Evolutionary conservation across 352 stramenopile genomes (phyloP).

Genomic region (Globisporangium middletonii): DNA sequence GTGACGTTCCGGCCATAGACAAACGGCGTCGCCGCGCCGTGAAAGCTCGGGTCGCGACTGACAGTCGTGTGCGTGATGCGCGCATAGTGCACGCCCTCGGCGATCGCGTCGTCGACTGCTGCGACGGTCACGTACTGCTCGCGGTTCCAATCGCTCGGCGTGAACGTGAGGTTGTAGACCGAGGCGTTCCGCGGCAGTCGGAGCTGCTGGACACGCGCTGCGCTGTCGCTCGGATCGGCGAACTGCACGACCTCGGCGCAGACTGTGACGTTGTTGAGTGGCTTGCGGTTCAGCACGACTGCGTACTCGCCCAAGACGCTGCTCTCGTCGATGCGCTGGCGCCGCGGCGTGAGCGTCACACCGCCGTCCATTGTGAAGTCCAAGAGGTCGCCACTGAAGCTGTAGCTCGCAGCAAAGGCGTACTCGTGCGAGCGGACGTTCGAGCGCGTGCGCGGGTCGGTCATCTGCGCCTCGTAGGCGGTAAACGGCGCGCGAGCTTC

Average conservation of each 20-base stretch:
- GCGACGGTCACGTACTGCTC: conserved; percentile 53
- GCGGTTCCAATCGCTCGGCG: conserved; percentile 51
- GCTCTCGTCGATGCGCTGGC: conserved; percentile 46
- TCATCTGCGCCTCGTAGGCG: conserved; percentile 46
- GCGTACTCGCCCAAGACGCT: conserved; percentile 46
- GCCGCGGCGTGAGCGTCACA: conserved; percentile 40
- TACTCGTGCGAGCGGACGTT: conserved; percentile 24
- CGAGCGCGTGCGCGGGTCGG: conserved; percentile 29
- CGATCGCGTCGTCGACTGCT: conserved; percentile 48
- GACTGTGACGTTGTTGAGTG: conserved; percentile 41
- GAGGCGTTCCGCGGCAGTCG: conserved; percentile 20
- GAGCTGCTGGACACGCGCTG: conserved; percentile 35
- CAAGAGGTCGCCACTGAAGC: conserved; percentile 43
- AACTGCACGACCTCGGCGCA: conserved; percentile 34
- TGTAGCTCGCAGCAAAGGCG: conserved; percentile 52
- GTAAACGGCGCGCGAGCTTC: conserved; percentile 35
- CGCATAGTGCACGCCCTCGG: conserved; percentile 60
- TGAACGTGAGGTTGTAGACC: conserved; percentile 33
- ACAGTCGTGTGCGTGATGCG: conserved; percentile 34
- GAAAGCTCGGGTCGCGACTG: conserved; percentile 53
- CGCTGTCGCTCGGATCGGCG: conserved; percentile 13
- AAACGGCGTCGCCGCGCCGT: conserved; percentile 47
- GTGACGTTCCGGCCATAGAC: conserved; percentile 49
- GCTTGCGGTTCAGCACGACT: conserved; percentile 62
- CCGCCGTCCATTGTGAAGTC: conserved; percentile 72